A percentile compares a stretch with the other conserved stretches of the same genome.
phyloP scores from a whole-genome alignment of 768 basidiomycete genomes.

The Candolleomyces aberdarensis region DNA sequence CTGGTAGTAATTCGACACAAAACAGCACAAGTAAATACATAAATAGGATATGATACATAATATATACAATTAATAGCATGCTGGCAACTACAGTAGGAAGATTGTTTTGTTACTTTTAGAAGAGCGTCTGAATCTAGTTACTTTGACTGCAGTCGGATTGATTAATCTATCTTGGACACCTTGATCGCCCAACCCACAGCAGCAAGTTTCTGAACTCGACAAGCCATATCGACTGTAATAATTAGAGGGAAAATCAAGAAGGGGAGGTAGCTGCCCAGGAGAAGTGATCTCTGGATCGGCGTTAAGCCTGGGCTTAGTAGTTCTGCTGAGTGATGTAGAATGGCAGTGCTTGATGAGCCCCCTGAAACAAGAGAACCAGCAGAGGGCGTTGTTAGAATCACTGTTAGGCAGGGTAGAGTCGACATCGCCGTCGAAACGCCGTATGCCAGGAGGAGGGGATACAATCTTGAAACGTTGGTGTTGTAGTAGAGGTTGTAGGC shows the following conservation, averaged over 20 bases:
- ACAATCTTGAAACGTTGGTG: slow-evolving; percentile 32
- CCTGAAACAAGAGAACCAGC: slow-evolving; percentile 17
- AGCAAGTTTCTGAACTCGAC: slow-evolving; percentile 5
- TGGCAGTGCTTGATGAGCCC: slow-evolving; percentile 9
- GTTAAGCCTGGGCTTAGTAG: slow-evolving; percentile 38
- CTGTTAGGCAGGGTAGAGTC: slow-evolving; percentile 64
- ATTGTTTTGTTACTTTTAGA: no score
- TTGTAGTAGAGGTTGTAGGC: slow-evolving; percentile 9
- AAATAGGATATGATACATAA: no score
- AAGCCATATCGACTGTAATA: slow-evolving; percentile 73
- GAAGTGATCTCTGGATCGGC: slow-evolving; percentile 45
- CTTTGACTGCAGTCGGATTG: no score
- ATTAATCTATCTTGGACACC: no score
- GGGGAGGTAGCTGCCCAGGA: slow-evolving; percentile 71
- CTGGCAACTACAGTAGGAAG: no score
- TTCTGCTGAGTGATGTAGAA: no score
- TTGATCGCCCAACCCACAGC: background rate
- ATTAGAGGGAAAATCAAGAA: slow-evolving; percentile 69
- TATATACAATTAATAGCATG: no score
- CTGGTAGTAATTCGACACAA: no score
- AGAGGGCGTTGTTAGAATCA: slow-evolving; percentile 53
- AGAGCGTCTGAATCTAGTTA: no score
- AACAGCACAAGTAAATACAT: no score
- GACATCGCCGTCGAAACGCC: slow-evolving; percentile 79
- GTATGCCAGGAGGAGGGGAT: slow-evolving; percentile 67